Evolutionary conservation across 2,329 filamentous ascomycete genomes (phyloP), one percentile per base, ranked within the genome.

Genomic region (Alternaria conjuncta): DNA sequence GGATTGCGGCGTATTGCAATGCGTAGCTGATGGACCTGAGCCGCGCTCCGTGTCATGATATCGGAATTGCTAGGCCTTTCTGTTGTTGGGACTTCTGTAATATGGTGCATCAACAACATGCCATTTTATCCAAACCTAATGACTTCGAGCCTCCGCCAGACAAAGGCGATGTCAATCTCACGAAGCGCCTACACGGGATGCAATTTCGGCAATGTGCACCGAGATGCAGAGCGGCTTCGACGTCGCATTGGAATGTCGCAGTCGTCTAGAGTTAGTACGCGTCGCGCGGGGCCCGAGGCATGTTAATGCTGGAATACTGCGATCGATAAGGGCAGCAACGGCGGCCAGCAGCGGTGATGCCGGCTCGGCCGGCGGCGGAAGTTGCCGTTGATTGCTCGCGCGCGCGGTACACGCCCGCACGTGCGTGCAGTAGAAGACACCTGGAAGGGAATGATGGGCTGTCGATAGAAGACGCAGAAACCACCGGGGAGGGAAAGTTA

Each of bases 181-280:
- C 20, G 30, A 53, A 23, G 36, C 49, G 30, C 9, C 49, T 53
- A 25, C 30, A n/a, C 41, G 49, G 36, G 32, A 50, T 13, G 55
- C 50, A 62, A 56, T 56, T 20, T 63, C 50, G 58, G 59, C 54
- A 46, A 25, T 23, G 36, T 15, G n/a, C 46, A 55, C 46, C 49
- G 18, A 36, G 45, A 41, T 41, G 49, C 49, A 36, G 36, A 36
- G 20, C 28, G 49, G 30, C 30, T 23, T 63, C 54, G 50, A 58
- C 23, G 67, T 70, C 62, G 61, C 59, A 70, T 62, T 58, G 59
- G 50, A 55, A 61, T 47, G 69, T 71, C 68, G 59, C 67, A 71
- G 56, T 47, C 46, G 55, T 36, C 43, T 41, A 23, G 58, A 18
- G 23, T 43, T 49, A 43, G 41, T 36, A 21, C 10, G 23, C 30